phyloP scores from a whole-genome alignment of 768 basidiomycete genomes.

The Mycena metata region DNA sequence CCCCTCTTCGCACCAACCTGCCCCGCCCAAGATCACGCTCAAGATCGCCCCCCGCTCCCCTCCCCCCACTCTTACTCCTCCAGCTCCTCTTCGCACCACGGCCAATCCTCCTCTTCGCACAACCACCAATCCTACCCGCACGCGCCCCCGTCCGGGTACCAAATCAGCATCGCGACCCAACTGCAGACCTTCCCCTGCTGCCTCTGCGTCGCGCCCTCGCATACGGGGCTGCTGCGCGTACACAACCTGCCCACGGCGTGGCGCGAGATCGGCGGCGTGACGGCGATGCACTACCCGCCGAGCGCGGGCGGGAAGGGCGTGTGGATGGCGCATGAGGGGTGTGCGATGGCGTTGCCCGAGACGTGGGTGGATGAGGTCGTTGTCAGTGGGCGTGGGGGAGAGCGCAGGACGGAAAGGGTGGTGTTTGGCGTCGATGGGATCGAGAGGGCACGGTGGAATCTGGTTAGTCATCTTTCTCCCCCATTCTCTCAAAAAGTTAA shows the following conservation, averaged over 20 bases:
- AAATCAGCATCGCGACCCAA: no score
- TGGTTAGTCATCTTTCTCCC: constrained; percentile 68
- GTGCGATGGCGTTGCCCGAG: constrained; percentile 88
- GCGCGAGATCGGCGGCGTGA: constrained; percentile 63
- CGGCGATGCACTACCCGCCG: constrained; percentile 28
- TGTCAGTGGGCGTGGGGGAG: no score
- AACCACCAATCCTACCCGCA: no score
- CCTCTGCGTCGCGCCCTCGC: constrained; percentile 69
- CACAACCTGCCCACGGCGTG: constrained; percentile 73
- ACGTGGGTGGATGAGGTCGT: constrained; percentile 86
- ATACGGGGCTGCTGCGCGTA: constrained; percentile 72
- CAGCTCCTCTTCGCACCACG: no score
- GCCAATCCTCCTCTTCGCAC: no score
- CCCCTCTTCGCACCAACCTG: constrained; percentile 35
- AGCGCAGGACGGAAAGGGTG: constrained; percentile 52
- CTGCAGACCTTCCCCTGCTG: constrained; percentile 69
- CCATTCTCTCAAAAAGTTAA: constrained; percentile 7
- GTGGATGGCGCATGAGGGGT: constrained; percentile 86
- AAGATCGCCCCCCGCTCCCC: constrained; percentile 70
- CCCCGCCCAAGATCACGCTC: constrained; percentile 70
- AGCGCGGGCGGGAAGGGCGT: constrained; percentile 54
- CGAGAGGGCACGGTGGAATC: constrained; percentile 91
- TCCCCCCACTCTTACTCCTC: constrained; percentile 30
- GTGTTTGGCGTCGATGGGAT: constrained; percentile 92
- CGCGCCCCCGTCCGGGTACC: no score